Evolutionary conservation across 192 early-diverging fungal species (phyloP).

Genomic region (Coemansia aciculifera): DNA sequence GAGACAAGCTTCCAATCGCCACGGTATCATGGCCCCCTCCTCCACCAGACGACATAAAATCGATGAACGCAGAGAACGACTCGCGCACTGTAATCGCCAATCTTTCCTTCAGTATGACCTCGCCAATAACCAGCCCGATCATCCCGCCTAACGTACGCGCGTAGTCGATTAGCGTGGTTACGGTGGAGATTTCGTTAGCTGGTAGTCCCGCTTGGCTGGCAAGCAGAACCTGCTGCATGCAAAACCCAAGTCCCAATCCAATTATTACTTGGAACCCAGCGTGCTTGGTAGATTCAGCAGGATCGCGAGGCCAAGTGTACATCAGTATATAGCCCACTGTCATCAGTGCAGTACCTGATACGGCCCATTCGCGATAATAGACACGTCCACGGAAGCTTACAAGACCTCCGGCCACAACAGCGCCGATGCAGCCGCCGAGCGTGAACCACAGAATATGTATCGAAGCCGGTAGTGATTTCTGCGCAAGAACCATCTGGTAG

Average conservation of each 20-base stretch:
- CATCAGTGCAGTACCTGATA: conserved; percentile 43
- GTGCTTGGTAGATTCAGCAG: conserved; percentile 10
- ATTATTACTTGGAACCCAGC: conserved; percentile 37
- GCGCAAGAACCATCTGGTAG: conserved; percentile 34
- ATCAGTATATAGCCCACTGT: conserved; percentile 49
- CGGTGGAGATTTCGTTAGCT: conserved; percentile 44
- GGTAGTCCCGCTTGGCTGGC: conserved; percentile 43
- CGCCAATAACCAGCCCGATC: conserved; percentile 49
- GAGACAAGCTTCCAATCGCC: conserved; percentile 27
- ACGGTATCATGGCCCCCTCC: conserved; percentile 37
- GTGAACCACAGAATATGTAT: conserved; percentile 43
- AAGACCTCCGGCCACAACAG: conserved; percentile 26
- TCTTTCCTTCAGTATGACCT: conserved; percentile 50
- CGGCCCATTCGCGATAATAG: conserved; percentile 40
- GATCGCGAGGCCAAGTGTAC: conserved; percentile 36
- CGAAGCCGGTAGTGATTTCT: conserved; percentile 21
- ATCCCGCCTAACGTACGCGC: conserved; percentile 54
- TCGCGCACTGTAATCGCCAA: conserved; percentile 27
- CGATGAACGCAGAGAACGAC: conserved; percentile 24
- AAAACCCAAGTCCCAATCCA: conserved; percentile 51
- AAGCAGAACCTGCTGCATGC: conserved; percentile 53
- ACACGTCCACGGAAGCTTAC: conserved; percentile 32
- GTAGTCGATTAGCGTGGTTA: conserved; percentile 53
- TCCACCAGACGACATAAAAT: neutral
- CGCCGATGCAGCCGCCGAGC: conserved; percentile 28